Percentiles rank a stretch among this genome's conserved stretches.
phyloP scores from a whole-genome alignment of 2,329 filamentous ascomycete species.

The Paecilomyces sp. region DNA sequence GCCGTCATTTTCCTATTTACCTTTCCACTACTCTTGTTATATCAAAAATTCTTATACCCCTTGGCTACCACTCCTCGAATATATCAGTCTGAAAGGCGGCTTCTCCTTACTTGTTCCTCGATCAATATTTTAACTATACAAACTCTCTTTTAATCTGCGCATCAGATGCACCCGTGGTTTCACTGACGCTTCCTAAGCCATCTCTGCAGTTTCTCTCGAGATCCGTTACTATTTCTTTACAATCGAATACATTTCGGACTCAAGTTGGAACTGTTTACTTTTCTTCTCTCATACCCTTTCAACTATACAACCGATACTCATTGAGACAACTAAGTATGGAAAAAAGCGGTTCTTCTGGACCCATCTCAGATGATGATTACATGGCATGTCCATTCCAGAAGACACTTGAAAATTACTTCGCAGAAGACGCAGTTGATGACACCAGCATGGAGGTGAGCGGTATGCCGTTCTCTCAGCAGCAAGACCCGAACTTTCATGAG shows the following conservation, averaged over 20 bases:
- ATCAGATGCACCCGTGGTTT: too few species aligned
- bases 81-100: too few species aligned
- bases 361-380: neutral
- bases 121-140: too few species aligned
- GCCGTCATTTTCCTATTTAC: too few species aligned
- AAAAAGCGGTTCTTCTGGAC: neutral
- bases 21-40: too few species aligned
- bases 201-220: conserved; percentile 3
- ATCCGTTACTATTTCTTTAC: conserved; percentile 37
- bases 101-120: too few species aligned
- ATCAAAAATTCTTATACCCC: too few species aligned
- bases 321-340: neutral
- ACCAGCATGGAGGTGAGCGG: neutral
- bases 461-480: neutral
- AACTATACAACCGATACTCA: neutral
- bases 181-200: too few species aligned
- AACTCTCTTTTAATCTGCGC: too few species aligned
- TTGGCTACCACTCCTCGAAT: too few species aligned
- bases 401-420: neutral
- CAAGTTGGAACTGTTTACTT: neutral
- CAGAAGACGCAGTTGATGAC: neutral
- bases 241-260: neutral
- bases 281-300: neutral
- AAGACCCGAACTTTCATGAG: neutral
- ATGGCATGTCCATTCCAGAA: neutral